Conservation (phyloP, 176 grass and related monocot genomes). For the bread wheat (Triticum aestivum) region IWGSC_CS_RefSeq_v2.1 NC_057807.1:142836408-142836907, state of each 20-base stretch:
- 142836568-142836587: not conserved
- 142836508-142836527: conserved; percentile 22
- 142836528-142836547: conserved; percentile 50
- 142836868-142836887: not conserved
- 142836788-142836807: not conserved
- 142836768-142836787: not conserved
- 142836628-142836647: not conserved
- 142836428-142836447: too few species aligned
- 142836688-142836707: not conserved
- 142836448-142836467: too few species aligned
- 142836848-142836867: not conserved
- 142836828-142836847: not conserved
- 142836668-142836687: not conserved
- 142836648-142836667: not conserved
- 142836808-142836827: not conserved
- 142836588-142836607: conserved; percentile 4
- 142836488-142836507: not conserved
- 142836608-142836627: not conserved
- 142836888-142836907: not conserved
- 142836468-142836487: too few species aligned
- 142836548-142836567: conserved; percentile 6
- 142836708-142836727: not conserved
- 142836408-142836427: too few species aligned
- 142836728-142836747: not conserved
- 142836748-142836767: not conserved